A percentile compares a stretch with the other conserved stretches of the same genome.
phyloP scores from a whole-genome alignment of 2,329 filamentous ascomycete species.

The Fusarium hostae region DNA sequence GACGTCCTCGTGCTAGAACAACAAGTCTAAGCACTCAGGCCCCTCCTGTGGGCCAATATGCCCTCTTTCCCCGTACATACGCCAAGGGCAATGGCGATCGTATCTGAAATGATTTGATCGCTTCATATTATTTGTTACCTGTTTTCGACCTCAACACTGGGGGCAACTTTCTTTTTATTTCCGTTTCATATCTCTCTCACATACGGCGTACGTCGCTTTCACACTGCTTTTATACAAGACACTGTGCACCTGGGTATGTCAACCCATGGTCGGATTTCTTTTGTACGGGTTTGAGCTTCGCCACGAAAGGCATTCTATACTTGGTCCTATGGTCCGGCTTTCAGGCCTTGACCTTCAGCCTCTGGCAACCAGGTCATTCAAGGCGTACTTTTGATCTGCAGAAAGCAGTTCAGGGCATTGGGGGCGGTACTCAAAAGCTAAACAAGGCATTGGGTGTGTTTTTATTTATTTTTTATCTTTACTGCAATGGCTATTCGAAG shows the following conservation, averaged over 20 bases:
- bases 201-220: slow-evolving; percentile 3
- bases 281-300: slow-evolving; percentile 27
- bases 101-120: slow-evolving; percentile 41
- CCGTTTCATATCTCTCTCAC: background rate
- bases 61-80: slow-evolving; percentile 56
- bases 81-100: slow-evolving; percentile 48
- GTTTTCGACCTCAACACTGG: slow-evolving; percentile 6
- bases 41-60: slow-evolving; percentile 59
- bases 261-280: slow-evolving; percentile 22
- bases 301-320: slow-evolving; percentile 5
- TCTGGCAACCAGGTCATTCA: slow-evolving; percentile 7
- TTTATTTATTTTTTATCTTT: background rate
- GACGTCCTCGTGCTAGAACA: slow-evolving; percentile 58
- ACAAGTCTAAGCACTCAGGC: slow-evolving; percentile 57
- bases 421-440: slow-evolving; percentile 30
- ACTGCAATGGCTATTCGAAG: background rate
- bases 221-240: slow-evolving; percentile 8
- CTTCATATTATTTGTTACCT: slow-evolving; percentile 8
- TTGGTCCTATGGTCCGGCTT: background rate
- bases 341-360: background rate
- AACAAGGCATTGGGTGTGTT: slow-evolving; percentile 33
- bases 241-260: background rate
- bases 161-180: slow-evolving; percentile 6
- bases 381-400: slow-evolving; percentile 26
- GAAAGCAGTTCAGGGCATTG: slow-evolving; percentile 32